These are phyloP conservation scores for Brasilioporus rufonigricans DNA, from an alignment of 768 basidiomycete species.

Conservation along the genomic window DNA sequence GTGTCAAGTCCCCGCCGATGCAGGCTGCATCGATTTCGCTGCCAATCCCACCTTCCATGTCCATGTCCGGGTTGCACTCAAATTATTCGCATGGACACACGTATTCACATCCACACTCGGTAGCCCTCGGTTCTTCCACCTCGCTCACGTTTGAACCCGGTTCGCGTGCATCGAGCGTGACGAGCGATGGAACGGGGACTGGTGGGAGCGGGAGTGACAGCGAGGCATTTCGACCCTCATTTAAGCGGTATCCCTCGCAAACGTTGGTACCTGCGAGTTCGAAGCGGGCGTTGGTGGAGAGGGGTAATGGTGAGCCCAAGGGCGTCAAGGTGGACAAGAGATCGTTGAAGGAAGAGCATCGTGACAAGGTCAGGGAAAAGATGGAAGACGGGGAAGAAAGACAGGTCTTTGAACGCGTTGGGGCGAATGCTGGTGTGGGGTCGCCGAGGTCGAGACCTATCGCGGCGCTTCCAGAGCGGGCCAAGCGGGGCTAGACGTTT, in stretches of 20 bases:
- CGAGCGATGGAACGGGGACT: slow-evolving; percentile 31
- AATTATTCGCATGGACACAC: slow-evolving; percentile 2
- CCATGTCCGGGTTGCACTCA: slow-evolving; percentile 11
- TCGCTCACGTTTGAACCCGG: slow-evolving; percentile 22
- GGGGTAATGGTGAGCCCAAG: slow-evolving; percentile 18
- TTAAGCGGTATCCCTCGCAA: slow-evolving; percentile 73
- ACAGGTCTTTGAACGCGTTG: not conserved
- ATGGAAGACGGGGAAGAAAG: not conserved
- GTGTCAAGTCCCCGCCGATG: slow-evolving; percentile 26
- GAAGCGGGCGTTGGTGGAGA: slow-evolving; percentile 50
- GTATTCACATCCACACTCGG: slow-evolving; percentile 3
- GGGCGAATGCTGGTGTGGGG: slow-evolving; percentile 17
- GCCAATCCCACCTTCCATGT: slow-evolving; percentile 30
- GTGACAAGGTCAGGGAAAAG: not conserved
- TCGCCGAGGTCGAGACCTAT: slow-evolving; percentile 26
- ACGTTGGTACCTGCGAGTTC: slow-evolving; percentile 59
- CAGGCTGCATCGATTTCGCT: slow-evolving; percentile 33
- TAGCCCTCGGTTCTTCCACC: slow-evolving; percentile 3
- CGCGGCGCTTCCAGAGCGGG: slow-evolving; percentile 31
- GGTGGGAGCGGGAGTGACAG: slow-evolving; percentile 32
- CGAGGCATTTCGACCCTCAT: slow-evolving; percentile 51
- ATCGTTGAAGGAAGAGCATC: not conserved
- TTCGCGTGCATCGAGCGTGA: slow-evolving; percentile 32
- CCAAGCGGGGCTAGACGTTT: slow-evolving; percentile 19
- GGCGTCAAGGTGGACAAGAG: slow-evolving; percentile 8